Base-by-base conservation (phyloP, 768 basidiomycete genomes). In the Naganishia friedmannii region DNA sequence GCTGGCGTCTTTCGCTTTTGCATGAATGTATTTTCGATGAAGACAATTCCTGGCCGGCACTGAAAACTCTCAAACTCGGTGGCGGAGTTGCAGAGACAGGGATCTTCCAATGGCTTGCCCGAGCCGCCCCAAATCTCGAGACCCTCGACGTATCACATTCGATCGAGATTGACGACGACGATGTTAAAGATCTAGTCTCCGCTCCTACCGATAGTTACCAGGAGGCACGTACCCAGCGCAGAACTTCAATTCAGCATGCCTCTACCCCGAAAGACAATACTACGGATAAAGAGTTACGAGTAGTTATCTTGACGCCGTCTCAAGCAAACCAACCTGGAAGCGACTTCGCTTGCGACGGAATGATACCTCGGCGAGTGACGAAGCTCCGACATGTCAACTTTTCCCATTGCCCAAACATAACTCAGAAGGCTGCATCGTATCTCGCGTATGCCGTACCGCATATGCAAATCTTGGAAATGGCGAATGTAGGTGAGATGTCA, bases 401-500 rank as follows among this genome's bases (percentile, higher is more conserved):
- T 66, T 91, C 92, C 15, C 83, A 81, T 37, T 93, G 92, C 73
- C 77, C 83, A 29, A 81, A 88, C 73, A 83, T 93, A 69, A 91
- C 91, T 3, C 91, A 93, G 76, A 83, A 82, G 29, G 89, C 88
- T 9, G 90, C 90, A 77, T 85, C 87, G 28, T 87, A 90, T 77
- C 82, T 94, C 46, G 88, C 90, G 15, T 80, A 88, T 77, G 84
- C 88, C n/a, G 85, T 91, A 15, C 91, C 93, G 0, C 77, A 83
- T 65, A 84, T 94, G 21, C 88, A 92, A 77, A 86, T 88, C 68
- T 83, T 95, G 54, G 92, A 95, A 80, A 78, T 93, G 71, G 90
- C 88, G 0, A 87, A 88, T 8, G 87, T 93, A 29, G 69, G 91
- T 15, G 77, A 84, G 17, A 87, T 93, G 70, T 86, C 85, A 73